These are phyloP conservation scores for Ophiostoma australiae DNA, from an alignment of 2,329 filamentous ascomycete species.

Conservation along the genomic window DNA sequence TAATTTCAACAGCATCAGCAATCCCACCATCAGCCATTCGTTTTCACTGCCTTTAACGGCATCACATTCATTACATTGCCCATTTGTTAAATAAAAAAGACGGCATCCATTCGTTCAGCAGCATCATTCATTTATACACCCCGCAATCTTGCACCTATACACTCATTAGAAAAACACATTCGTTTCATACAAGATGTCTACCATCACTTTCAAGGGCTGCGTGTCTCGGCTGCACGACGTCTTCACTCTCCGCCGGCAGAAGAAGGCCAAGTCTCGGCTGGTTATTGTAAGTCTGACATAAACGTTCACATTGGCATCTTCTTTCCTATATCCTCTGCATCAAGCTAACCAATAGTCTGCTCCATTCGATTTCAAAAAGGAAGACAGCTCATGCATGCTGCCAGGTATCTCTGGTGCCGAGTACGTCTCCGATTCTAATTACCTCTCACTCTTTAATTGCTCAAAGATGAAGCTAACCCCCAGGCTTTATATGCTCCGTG, in stretches of 20 bases:
- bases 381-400: slow-evolving; percentile 42
- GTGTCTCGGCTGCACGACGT: slow-evolving; percentile 44
- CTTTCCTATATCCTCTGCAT: slow-evolving; percentile 6
- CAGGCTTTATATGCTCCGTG: slow-evolving; percentile 25
- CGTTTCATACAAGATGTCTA: slow-evolving; percentile 22
- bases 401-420: slow-evolving; percentile 46
- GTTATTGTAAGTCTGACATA: slow-evolving; percentile 42
- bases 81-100: slow-evolving; percentile 25
- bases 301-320: too few relatives aligned
- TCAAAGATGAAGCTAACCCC: neutral
- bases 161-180: slow-evolving; percentile 18
- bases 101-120: neutral
- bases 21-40: neutral
- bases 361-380: slow-evolving; percentile 55
- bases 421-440: slow-evolving; percentile 27
- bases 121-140: neutral
- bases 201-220: slow-evolving; percentile 42
- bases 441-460: neutral
- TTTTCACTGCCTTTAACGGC: slow-evolving; percentile 7
- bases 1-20: neutral
- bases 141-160: too few relatives aligned
- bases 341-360: slow-evolving; percentile 45
- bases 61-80: slow-evolving; percentile 10
- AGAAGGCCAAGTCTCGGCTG: slow-evolving; percentile 37
- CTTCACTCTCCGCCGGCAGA: slow-evolving; percentile 40